phyloP scores from a whole-genome alignment of 139 green algal genomes.

The Diplosphaera chodatii region DNA sequence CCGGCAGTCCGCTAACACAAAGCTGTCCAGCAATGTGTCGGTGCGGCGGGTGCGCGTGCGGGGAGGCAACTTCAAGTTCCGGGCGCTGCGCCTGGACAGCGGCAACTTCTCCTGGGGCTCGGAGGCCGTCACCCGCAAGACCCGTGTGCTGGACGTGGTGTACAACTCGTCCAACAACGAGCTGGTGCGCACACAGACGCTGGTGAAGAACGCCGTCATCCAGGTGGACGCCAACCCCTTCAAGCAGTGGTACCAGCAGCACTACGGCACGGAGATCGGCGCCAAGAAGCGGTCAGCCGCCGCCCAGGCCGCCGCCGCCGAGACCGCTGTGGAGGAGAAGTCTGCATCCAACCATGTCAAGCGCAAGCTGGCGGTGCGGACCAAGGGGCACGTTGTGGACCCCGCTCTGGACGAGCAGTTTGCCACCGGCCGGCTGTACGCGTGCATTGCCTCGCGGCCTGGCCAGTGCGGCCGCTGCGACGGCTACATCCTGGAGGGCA shows the following conservation, averaged over 20 bases:
- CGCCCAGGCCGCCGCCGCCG: conserved; percentile 13
- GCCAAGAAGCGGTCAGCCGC: conserved; percentile 66
- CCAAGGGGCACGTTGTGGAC: conserved; percentile 48
- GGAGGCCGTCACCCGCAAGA: conserved; percentile 88
- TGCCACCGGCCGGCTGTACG: conserved; percentile 73
- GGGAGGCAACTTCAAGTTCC: conserved; percentile 97
- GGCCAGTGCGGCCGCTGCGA: conserved; percentile 63
- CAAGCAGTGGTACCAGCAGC: conserved; percentile 89
- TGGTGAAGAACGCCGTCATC: conserved; percentile 97
- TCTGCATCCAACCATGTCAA: conserved; percentile 80
- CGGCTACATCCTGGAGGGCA: conserved; percentile 90
- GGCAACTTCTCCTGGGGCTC: conserved; percentile 96
- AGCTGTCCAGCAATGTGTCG: conserved; percentile 86
- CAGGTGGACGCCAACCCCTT: conserved; percentile 93
- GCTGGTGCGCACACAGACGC: conserved; percentile 95
- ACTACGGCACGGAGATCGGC: conserved; percentile 95
- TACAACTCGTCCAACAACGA: conserved; percentile 99
- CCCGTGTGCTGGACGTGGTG: conserved; percentile 90
- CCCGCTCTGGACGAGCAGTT: conserved; percentile 90
- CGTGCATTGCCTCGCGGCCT: conserved; percentile 39
- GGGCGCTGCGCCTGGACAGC: conserved; percentile 90
- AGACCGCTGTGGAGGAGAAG: conserved; percentile 21
- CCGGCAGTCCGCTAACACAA: conserved; percentile 90
- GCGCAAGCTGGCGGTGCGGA: conserved; percentile 58
- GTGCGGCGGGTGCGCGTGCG: conserved; percentile 86